Conservation (phyloP, 2,329 filamentous ascomycete species). For the Neonectria ditissima region DNA sequence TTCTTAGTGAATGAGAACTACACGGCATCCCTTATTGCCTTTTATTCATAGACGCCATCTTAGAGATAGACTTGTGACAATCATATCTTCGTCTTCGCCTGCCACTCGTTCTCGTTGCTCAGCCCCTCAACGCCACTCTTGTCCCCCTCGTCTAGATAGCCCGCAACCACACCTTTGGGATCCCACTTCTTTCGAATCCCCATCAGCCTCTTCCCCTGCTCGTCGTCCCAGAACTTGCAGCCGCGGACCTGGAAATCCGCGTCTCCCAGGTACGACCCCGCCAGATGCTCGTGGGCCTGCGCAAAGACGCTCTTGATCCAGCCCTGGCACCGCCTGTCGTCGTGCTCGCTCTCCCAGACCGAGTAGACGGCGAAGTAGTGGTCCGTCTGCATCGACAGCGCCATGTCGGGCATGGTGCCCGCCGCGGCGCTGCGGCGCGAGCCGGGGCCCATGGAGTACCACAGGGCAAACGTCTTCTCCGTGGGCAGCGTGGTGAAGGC, state of each 20-base stretch:
- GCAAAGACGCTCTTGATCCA: conserved; percentile 60
- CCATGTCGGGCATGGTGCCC: conserved; percentile 60
- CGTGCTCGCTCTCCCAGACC: conserved; percentile 59
- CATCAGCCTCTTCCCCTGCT: conserved; percentile 56
- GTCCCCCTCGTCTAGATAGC: conserved; percentile 60
- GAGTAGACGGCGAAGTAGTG: conserved; percentile 68
- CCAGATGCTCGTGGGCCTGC: conserved; percentile 53
- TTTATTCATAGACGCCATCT: conserved; percentile 1
- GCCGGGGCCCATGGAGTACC: conserved; percentile 63
- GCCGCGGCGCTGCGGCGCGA: conserved; percentile 41
- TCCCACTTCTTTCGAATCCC: conserved; percentile 58
- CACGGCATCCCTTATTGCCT: no score
- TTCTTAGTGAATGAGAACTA: no score
- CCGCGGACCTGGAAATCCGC: conserved; percentile 62
- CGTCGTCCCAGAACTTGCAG: conserved; percentile 61
- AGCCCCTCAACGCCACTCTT: conserved; percentile 55
- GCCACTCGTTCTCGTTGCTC: conserved; percentile 55
- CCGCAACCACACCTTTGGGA: conserved; percentile 50
- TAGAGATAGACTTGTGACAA: neutral
- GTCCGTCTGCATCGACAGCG: conserved; percentile 65
- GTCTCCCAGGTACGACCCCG: conserved; percentile 67
- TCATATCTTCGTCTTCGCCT: conserved; percentile 12
- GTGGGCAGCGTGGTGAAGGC: conserved; percentile 62
- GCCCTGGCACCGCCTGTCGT: conserved; percentile 56
- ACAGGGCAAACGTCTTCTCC: conserved; percentile 59